Evolutionary conservation across 495 filamentous ascomycete species (phyloP).

Genomic region (Xylaria scruposa): DNA sequence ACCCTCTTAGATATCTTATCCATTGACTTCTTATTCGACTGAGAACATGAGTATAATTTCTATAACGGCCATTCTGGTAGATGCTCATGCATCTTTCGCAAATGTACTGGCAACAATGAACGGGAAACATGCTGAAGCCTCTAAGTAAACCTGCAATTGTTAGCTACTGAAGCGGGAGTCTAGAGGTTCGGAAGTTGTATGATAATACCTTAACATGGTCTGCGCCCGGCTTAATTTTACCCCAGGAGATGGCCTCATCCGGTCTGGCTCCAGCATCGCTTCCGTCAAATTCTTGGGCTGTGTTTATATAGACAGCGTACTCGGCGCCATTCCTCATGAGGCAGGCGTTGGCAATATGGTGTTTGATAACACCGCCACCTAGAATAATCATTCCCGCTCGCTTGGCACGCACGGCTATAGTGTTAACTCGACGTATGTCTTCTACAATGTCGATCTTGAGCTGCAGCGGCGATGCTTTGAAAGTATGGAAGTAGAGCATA

Average conservation of each 20-base stretch:
- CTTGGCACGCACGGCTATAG: conserved; percentile 81
- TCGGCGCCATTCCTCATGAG: conserved; percentile 97
- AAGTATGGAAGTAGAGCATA: conserved; percentile 98
- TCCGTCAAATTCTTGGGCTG: conserved; percentile 94
- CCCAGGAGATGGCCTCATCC: conserved; percentile 97
- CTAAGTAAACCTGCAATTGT: conserved; percentile 74
- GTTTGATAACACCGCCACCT: conserved; percentile 91
- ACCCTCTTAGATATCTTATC: not conserved
- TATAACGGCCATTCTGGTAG: not conserved
- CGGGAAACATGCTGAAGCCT: conserved; percentile 91
- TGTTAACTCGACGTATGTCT: conserved; percentile 89
- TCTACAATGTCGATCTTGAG: conserved; percentile 86
- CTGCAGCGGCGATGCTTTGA: conserved; percentile 77
- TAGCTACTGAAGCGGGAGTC: conserved; percentile 24
- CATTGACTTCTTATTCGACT: not conserved
- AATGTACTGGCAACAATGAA: conserved; percentile 95
- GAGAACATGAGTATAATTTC: not conserved
- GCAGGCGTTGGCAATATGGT: conserved; percentile 96
- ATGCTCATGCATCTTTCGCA: conserved; percentile 61
- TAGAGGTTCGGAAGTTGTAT: not conserved
- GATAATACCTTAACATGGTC: conserved; percentile 79
- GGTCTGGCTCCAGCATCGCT: conserved; percentile 95
- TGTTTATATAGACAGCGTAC: conserved; percentile 95
- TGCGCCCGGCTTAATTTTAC: conserved; percentile 89
- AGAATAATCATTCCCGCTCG: conserved; percentile 92